Percentiles rank a stretch among this genome's conserved stretches.
phyloP scores from a whole-genome alignment of 2,329 filamentous ascomycete genomes.

The Periconia sp. region DNA sequence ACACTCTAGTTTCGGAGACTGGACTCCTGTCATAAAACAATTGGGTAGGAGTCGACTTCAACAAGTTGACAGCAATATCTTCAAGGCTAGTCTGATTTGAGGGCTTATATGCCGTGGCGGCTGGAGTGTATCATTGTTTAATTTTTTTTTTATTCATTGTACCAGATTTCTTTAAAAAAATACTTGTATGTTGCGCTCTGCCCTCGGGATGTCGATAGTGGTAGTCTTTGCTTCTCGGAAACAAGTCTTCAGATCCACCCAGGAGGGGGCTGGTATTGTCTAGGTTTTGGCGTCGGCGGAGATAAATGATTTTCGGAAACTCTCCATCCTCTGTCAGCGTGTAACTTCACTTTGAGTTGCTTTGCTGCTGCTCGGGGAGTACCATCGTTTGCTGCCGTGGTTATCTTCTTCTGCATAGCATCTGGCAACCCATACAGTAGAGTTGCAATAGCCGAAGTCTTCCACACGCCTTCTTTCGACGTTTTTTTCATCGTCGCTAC shows the following conservation, averaged over 20 bases:
- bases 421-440: constrained; percentile 30
- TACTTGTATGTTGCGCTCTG: no score
- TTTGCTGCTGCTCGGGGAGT: constrained; percentile 33
- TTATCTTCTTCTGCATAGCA: constrained; percentile 17
- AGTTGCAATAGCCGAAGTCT: constrained; percentile 30
- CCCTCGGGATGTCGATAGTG: no score
- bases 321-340: constrained; percentile 26
- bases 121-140: no score
- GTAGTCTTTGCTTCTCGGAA: no score
- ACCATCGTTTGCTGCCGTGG: background rate
- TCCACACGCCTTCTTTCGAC: constrained; percentile 27
- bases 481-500: constrained; percentile 28
- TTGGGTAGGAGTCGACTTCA: no score
- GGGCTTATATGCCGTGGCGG: no score
- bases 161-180: no score
- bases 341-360: constrained; percentile 24
- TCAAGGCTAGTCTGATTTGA: no score
- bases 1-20: no score
- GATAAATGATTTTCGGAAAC: constrained; percentile 26
- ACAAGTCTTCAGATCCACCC: constrained; percentile 33
- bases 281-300: constrained; percentile 12
- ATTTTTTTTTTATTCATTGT: no score
- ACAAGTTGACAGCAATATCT: no score
- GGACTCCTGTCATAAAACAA: no score
- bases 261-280: constrained; percentile 22